Evolutionary conservation across 2,329 filamentous ascomycete species (phyloP).

Genomic region (Clathrospora elynae): DNA sequence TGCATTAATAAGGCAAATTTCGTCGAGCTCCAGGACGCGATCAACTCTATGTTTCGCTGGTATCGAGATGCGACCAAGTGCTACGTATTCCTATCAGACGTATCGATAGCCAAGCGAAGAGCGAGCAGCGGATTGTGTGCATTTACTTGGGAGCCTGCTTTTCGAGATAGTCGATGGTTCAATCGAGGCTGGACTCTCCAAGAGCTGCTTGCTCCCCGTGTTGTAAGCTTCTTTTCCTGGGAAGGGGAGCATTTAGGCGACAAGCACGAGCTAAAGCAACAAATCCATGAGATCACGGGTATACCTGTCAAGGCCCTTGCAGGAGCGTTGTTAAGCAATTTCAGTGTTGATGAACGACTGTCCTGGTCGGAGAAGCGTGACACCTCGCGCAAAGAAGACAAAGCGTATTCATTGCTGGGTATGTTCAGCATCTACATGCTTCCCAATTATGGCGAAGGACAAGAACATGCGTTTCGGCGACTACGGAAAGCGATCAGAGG

Average conservation of each 20-base stretch:
- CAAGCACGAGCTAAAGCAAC: neutral
- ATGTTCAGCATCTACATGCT: neutral
- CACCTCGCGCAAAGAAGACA: neutral
- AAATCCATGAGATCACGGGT: neutral
- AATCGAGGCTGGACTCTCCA: neutral
- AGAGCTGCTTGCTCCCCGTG: neutral
- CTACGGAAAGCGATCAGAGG: neutral
- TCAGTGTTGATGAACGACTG: neutral
- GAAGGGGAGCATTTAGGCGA: neutral
- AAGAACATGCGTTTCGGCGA: neutral
- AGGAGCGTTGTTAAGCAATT: neutral
- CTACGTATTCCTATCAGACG: conserved; percentile 17
- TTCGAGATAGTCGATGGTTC: neutral
- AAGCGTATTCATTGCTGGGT: neutral
- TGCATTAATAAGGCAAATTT: neutral
- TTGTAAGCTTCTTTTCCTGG: neutral
- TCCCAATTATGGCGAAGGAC: neutral
- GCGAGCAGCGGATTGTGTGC: neutral
- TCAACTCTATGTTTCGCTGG: neutral
- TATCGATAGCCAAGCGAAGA: neutral
- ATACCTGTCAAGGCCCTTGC: neutral
- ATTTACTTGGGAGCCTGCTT: neutral
- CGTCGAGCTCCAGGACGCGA: neutral
- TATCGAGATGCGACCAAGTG: conserved; percentile 3
- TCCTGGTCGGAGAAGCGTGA: neutral